phyloP scores from a whole-genome alignment of 352 stramenopile genomes.

The Phytophthora tentaculata region DNA sequence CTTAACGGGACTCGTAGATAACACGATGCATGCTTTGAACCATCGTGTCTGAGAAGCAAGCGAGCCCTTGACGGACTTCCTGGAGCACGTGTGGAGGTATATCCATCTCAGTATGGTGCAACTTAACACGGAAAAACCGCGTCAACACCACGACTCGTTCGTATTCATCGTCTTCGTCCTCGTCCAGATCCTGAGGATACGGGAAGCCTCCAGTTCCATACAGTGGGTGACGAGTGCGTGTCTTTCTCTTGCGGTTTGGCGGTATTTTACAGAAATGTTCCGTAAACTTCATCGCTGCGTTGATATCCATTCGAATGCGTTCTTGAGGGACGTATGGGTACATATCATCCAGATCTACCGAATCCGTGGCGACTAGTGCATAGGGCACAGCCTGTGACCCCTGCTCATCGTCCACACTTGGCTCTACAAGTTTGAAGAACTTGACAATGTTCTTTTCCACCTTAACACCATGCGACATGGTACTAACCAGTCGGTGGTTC shows the following conservation, averaged over 20 bases:
- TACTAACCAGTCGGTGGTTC: slow-evolving; percentile 61
- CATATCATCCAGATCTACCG: slow-evolving; percentile 58
- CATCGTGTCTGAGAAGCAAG: slow-evolving; percentile 47
- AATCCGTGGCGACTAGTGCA: slow-evolving; percentile 49
- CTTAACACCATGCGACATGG: slow-evolving; percentile 43
- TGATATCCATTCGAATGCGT: slow-evolving; percentile 59
- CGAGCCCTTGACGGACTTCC: slow-evolving; percentile 39
- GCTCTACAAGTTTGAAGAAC: slow-evolving; percentile 50
- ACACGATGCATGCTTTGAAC: slow-evolving; percentile 47
- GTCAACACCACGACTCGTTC: slow-evolving; percentile 47
- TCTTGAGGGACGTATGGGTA: slow-evolving; percentile 50
- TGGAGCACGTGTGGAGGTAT: slow-evolving; percentile 39
- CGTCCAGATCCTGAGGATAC: slow-evolving; percentile 20
- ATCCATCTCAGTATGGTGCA: slow-evolving; percentile 46
- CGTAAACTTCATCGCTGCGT: slow-evolving; percentile 49
- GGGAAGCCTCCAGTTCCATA: slow-evolving; percentile 29
- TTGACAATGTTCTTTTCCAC: slow-evolving; percentile 60
- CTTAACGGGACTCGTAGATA: slow-evolving; percentile 38
- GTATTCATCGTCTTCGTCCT: slow-evolving; percentile 26
- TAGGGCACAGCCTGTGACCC: slow-evolving; percentile 36
- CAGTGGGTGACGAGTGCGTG: slow-evolving; percentile 15
- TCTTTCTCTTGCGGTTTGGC: slow-evolving; percentile 24
- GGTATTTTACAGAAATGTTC: slow-evolving; percentile 43
- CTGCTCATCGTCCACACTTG: slow-evolving; percentile 16
- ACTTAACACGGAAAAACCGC: slow-evolving; percentile 40